Evolutionary conservation across 192 early-diverging fungal species (phyloP).

Genomic region (Gorgonomyces haynaldii): DNA sequence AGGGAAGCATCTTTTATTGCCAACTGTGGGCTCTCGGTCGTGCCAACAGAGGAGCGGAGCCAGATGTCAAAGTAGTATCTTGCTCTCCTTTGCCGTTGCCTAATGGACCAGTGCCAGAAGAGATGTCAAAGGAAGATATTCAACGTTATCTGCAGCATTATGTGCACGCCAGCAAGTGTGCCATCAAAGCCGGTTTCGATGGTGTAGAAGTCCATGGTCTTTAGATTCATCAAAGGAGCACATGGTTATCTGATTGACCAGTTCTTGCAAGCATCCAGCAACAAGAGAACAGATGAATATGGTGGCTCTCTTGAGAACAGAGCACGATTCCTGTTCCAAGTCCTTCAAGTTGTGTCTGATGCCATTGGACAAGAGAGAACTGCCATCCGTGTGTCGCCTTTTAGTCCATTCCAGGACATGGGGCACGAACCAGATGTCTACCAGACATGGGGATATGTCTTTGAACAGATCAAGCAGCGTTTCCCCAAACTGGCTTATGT

Average conservation of each 20-base stretch:
- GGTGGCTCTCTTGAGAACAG: slow-evolving; percentile 81
- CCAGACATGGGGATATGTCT: slow-evolving; percentile 15
- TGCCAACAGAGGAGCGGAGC: background rate
- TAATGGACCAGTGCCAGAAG: slow-evolving; percentile 20
- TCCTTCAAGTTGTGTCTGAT: slow-evolving; percentile 11
- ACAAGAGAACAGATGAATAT: slow-evolving; percentile 71
- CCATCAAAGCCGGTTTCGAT: slow-evolving; percentile 5
- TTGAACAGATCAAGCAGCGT: slow-evolving; percentile 9
- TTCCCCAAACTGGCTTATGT: slow-evolving; percentile 18
- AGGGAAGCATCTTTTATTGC: slow-evolving; percentile 25
- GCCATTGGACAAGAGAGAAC: slow-evolving; percentile 18
- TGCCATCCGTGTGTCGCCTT: slow-evolving; percentile 22
- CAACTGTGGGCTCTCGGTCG: slow-evolving; percentile 37
- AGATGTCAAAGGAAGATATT: slow-evolving; percentile 8
- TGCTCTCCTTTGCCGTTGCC: background rate
- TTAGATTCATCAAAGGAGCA: background rate
- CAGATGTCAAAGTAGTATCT: background rate
- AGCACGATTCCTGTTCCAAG: slow-evolving; percentile 8
- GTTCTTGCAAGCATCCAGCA: slow-evolving; percentile 18
- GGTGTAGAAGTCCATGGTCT: slow-evolving; percentile 6
- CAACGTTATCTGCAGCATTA: background rate
- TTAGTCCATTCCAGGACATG: slow-evolving; percentile 20
- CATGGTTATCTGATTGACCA: slow-evolving; percentile 8
- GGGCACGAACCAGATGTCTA: slow-evolving; percentile 12
- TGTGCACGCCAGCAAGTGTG: background rate